Base-by-base conservation (phyloP, 805 yeast genomes). In the Teunomyces barrocoloradensis region DNA sequence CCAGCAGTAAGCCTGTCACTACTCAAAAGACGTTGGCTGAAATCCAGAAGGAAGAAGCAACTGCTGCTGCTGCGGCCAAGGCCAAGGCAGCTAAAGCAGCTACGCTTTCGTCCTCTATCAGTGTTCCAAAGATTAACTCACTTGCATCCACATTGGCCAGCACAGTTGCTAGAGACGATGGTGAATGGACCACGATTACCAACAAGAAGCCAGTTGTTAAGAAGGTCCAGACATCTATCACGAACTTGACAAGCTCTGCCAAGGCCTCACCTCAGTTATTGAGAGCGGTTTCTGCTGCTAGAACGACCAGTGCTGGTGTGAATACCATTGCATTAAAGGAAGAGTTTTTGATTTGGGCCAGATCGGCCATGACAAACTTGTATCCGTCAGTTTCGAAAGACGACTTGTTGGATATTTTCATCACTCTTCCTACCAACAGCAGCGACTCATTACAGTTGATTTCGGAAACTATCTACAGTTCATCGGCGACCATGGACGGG, bases 401-500 rank as follows among this genome's bases (percentile, higher is more conserved):
- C 52, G 96, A 87, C 61, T 81, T 94, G 36, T 72, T 92, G 42
- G 84, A 86, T 47, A 84, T 94, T 61, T 77, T 94, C 57, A 71
- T 91, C 52, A 84, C 89, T 51, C 77, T 92, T 52, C 97, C 97
- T 30, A 68, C 78, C n/a, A 64, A 61, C 42, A 80, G 83, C 34
- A 57, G 75, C 5, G 96, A 89, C 55, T 81, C 96, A 0, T 74
- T 78, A 42, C 96, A 85, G 63, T 87, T 92, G 63, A 90, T 92
- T 61, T 85, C 96, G 1, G 99, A 92, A 60, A 89, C 97, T 10
- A 82, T 92, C 49, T 90, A 89, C 69, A 83, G 94, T 21, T 87
- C 89, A 50, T 86, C 96, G 35, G 79, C 91, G 2, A 85, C 91
- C 1, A 84, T 92, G 87, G 97, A 94, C 64, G 98, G 98, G 20